Evolutionary conservation across 352 stramenopile genomes (phyloP).

Genomic region (Phytophthora constricta): DNA sequence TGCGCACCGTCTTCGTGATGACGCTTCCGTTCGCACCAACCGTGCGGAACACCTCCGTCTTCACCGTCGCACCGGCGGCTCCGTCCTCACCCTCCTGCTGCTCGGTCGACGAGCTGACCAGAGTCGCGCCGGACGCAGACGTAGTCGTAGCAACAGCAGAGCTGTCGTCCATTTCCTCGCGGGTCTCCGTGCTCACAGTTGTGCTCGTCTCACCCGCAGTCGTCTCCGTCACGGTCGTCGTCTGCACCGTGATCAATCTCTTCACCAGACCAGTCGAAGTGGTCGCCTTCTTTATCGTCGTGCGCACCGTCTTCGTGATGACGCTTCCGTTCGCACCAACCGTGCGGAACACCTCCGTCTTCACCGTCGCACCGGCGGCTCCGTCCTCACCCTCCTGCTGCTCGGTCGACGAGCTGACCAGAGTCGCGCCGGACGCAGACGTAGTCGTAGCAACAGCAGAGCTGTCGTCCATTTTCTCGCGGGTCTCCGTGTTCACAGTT

Average conservation of each 20-base stretch:
- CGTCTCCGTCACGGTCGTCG: conserved; percentile 13
- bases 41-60: conserved; percentile 35
- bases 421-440: neutral
- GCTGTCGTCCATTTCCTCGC: conserved; percentile 7
- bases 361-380: neutral
- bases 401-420: neutral
- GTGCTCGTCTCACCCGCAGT: conserved; percentile 4
- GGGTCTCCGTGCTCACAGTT: neutral
- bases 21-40: conserved; percentile 28
- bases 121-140: conserved; percentile 2
- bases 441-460: neutral
- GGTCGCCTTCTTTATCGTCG: neutral
- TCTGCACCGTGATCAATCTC: neutral
- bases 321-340: conserved; percentile 1
- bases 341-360: conserved; percentile 6
- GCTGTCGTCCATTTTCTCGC: conserved; percentile 7
- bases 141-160: conserved; percentile 1
- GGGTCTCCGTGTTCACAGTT: conserved; percentile 4
- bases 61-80: conserved; percentile 22
- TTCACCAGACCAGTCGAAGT: neutral
- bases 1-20: conserved; percentile 41
- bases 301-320: conserved; percentile 2
- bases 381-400: neutral
- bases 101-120: conserved; percentile 9
- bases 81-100: conserved; percentile 30